phyloP scores from a whole-genome alignment of 176 grass and related monocot genomes.

The Bromus sterilis region DNA sequence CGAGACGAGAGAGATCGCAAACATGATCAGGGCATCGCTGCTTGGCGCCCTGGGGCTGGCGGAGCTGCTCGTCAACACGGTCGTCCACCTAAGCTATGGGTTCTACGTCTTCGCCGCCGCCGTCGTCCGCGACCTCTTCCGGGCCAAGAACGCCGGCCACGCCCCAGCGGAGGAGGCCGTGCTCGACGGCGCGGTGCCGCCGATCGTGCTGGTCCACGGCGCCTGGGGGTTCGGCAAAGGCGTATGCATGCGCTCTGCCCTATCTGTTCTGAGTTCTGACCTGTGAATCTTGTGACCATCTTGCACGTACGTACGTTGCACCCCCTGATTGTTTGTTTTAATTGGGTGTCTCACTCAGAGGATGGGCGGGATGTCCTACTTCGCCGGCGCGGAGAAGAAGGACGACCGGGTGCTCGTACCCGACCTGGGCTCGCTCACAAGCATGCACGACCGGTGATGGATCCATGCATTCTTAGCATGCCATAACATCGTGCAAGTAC shows the following conservation, averaged over 20 bases:
- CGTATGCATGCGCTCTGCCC: too few species aligned
- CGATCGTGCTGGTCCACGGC: constrained; percentile 87
- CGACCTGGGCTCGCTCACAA: constrained; percentile 75
- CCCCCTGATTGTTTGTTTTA: too few species aligned
- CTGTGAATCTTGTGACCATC: neutral
- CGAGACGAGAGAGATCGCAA: neutral
- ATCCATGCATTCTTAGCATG: neutral
- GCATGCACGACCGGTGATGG: constrained; percentile 62
- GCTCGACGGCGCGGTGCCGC: constrained; percentile 34
- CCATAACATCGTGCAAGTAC: too few species aligned
- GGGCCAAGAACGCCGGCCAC: neutral
- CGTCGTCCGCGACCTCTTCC: constrained; percentile 29
- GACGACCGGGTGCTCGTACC: constrained; percentile 75
- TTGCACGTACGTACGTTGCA: too few species aligned
- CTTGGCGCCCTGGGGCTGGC: constrained; percentile 6
- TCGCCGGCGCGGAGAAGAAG: constrained; percentile 92
- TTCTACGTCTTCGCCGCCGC: constrained; percentile 79
- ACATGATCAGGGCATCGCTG: constrained; percentile 8
- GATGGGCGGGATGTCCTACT: constrained; percentile 79
- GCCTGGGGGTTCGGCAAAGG: constrained; percentile 91
- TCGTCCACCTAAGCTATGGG: constrained; percentile 55
- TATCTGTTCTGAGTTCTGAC: too few species aligned
- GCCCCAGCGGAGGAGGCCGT: neutral
- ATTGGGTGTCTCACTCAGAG: constrained; percentile 41
- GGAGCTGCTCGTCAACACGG: constrained; percentile 59